Conservation (phyloP, 345 rosid genomes). For the Clausena lansium region DNA sequence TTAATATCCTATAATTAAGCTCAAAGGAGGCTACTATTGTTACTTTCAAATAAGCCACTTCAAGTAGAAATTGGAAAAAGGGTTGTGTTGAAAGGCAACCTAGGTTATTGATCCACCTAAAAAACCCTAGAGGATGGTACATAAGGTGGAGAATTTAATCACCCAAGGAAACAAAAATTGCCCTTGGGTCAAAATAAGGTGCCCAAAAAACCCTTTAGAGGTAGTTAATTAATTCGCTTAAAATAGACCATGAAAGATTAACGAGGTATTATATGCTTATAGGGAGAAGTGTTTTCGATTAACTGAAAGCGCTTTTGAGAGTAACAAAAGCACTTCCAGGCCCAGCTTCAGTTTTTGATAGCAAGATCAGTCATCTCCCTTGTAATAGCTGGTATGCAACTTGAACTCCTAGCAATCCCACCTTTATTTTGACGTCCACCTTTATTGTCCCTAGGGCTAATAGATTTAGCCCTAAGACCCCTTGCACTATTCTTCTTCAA, state of each 20-base stretch:
- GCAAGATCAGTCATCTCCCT: conserved; percentile 45
- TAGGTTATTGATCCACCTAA: not conserved
- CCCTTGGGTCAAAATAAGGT: not conserved
- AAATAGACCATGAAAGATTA: not conserved
- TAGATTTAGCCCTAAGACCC: conserved; percentile 43
- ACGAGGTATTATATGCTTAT: not conserved
- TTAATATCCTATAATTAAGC: not conserved
- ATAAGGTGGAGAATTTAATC: not conserved
- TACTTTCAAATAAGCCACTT: not conserved
- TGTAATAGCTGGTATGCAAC: conserved; percentile 80
- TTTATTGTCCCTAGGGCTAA: conserved; percentile 39
- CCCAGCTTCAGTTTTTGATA: not conserved
- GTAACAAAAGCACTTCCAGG: not conserved
- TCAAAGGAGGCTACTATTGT: not conserved
- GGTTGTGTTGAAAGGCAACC: not conserved
- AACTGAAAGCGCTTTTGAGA: not conserved
- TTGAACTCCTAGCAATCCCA: conserved; percentile 68
- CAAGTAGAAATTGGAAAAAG: not conserved
- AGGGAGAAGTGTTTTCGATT: not conserved
- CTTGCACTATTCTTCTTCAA: conserved; percentile 42
- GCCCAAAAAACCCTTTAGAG: not conserved
- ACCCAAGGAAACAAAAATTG: not conserved
- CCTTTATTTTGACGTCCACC: conserved; percentile 40
- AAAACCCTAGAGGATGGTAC: not conserved
- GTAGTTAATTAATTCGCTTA: not conserved